These are phyloP conservation scores for Colletotrichum lentis DNA, from an alignment of 2,329 filamentous ascomycete genomes.

Conservation along the genomic window DNA sequence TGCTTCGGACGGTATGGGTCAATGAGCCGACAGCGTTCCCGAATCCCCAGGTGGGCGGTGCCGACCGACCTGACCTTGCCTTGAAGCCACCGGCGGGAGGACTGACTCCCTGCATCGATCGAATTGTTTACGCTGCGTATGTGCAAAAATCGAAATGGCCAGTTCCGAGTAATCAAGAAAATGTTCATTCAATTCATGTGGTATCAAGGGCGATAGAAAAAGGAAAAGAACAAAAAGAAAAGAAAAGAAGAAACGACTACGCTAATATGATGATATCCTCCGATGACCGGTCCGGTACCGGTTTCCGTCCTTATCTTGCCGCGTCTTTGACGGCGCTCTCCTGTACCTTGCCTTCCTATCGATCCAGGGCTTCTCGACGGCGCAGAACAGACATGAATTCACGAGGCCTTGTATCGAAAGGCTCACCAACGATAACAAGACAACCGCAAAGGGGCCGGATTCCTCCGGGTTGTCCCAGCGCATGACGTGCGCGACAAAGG, in stretches of 20 bases:
- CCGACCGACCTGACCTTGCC: too few species aligned
- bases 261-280: constrained; percentile 31
- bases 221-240: not conserved
- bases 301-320: constrained; percentile 31
- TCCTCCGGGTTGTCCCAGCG: constrained; percentile 56
- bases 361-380: constrained; percentile 75
- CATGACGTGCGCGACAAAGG: constrained; percentile 71
- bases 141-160: not conserved
- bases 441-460: constrained; percentile 61
- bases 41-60: too few species aligned
- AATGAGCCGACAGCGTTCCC: not conserved
- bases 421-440: constrained; percentile 63
- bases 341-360: constrained; percentile 21
- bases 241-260: constrained; percentile 8
- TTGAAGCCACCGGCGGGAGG: too few species aligned
- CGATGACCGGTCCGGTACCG: constrained; percentile 21
- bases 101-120: too few species aligned
- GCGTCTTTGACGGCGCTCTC: constrained; percentile 23
- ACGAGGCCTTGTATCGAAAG: constrained; percentile 72
- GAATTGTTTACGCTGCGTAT: not conserved
- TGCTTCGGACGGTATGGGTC: not conserved
- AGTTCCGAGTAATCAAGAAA: not conserved
- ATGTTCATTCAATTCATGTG: constrained; percentile 33
- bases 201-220: constrained; percentile 34
- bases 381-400: constrained; percentile 73